These are phyloP conservation scores for Penicillium silybi DNA, from an alignment of 495 filamentous ascomycete species.

Conservation along the genomic window DNA sequence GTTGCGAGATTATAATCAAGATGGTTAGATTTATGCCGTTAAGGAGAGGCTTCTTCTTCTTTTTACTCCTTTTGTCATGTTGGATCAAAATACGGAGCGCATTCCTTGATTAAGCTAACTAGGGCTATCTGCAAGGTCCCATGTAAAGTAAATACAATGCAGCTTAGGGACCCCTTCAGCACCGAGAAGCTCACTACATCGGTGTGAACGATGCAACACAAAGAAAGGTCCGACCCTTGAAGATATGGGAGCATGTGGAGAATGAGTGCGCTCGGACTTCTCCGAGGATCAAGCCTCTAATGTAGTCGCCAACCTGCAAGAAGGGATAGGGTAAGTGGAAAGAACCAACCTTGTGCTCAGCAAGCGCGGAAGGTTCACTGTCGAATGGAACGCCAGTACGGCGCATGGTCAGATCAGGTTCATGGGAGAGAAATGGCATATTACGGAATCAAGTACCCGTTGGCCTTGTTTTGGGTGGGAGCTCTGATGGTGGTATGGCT, in stretches of 20 bases:
- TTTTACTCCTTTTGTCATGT: too few species aligned
- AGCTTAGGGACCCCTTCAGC: slow-evolving; percentile 12
- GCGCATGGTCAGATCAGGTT: neutral
- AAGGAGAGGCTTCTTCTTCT: too few species aligned
- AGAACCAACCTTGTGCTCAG: slow-evolving; percentile 40
- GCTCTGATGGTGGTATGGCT: neutral
- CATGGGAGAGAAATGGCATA: neutral
- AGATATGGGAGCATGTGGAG: neutral
- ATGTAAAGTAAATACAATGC: slow-evolving; percentile 26
- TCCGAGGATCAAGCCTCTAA: slow-evolving; percentile 7
- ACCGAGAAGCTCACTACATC: slow-evolving; percentile 9
- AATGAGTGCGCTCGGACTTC: slow-evolving; percentile 8
- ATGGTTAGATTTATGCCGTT: too few species aligned
- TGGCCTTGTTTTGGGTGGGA: neutral
- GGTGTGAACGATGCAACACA: slow-evolving; percentile 15
- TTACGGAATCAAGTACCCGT: slow-evolving; percentile 11
- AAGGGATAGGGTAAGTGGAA: slow-evolving; percentile 27
- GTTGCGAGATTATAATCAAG: too few species aligned
- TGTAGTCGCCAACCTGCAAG: slow-evolving; percentile 14
- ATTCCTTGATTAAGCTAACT: slow-evolving; percentile 16
- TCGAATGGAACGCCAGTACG: slow-evolving; percentile 3
- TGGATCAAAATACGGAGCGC: neutral
- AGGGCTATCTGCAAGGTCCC: slow-evolving; percentile 24
- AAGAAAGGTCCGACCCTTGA: slow-evolving; percentile 5
- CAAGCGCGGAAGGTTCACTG: slow-evolving; percentile 14